Evolutionary conservation across 495 filamentous ascomycete species (phyloP).

Genomic region (Tuber umbilicatum): DNA sequence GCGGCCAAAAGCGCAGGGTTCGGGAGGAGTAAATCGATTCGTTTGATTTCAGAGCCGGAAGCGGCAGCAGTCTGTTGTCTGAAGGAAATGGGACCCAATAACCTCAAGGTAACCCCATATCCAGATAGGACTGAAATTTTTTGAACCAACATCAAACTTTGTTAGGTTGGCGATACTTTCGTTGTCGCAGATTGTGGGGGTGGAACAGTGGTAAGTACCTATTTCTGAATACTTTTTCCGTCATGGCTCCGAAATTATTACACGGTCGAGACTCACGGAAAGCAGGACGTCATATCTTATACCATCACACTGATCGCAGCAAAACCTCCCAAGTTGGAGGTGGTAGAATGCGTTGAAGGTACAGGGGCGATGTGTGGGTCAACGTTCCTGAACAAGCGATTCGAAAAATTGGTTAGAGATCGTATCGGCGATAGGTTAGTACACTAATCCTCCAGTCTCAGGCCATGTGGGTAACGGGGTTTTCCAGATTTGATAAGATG

Average conservation of each 20-base stretch:
- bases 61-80: conserved; percentile 33
- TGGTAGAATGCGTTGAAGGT: conserved; percentile 61
- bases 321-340: conserved; percentile 45
- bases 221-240: too few species aligned
- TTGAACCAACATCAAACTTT: not conserved
- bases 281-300: conserved; percentile 46
- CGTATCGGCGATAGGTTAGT: conserved; percentile 49
- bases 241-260: not conserved
- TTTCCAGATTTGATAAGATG: conserved; percentile 48
- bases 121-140: not conserved
- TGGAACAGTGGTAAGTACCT: conserved; percentile 53
- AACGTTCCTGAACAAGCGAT: conserved; percentile 59
- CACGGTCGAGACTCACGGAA: not conserved
- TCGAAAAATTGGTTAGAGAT: conserved; percentile 56
- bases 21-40: conserved; percentile 45
- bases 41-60: conserved; percentile 56
- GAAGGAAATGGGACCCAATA: conserved; percentile 20
- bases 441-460: not conserved
- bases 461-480: not conserved
- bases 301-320: conserved; percentile 50
- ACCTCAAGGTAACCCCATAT: conserved; percentile 13
- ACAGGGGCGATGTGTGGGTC: conserved; percentile 60
- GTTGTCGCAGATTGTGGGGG: conserved; percentile 68
- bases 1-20: conserved; percentile 52
- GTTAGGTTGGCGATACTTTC: conserved; percentile 57